phyloP scores from a whole-genome alignment of 352 stramenopile species.

The Phytopythium delawarense region DNA sequence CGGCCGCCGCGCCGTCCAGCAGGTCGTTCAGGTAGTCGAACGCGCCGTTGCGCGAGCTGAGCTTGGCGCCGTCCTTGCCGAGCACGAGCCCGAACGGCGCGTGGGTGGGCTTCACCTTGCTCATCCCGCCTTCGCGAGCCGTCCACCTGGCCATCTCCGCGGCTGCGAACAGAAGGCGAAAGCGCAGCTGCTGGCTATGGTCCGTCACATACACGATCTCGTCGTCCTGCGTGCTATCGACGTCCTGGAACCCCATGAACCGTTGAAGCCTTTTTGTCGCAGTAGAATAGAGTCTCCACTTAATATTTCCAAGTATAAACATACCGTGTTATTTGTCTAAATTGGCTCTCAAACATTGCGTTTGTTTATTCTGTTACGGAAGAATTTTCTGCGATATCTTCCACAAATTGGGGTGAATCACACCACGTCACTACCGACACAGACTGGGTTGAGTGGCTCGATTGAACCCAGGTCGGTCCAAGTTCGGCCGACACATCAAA shows the following conservation, averaged over 20 bases:
- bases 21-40: conserved; percentile 78
- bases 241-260: not conserved
- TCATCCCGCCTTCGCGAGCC: conserved; percentile 11
- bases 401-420: too few species aligned
- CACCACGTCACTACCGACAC: too few species aligned
- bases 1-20: conserved; percentile 52
- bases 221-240: too few species aligned
- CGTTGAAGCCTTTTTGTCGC: too few species aligned
- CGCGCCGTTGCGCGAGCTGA: conserved; percentile 78
- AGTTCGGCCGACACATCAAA: not conserved
- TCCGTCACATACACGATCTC: conserved; percentile 31
- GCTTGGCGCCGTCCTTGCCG: conserved; percentile 68
- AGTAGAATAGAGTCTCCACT: too few species aligned
- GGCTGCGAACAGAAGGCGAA: conserved; percentile 73
- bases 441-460: too few species aligned
- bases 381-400: too few species aligned
- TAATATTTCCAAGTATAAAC: too few species aligned
- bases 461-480: too few species aligned
- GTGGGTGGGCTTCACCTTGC: conserved; percentile 58
- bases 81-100: conserved; percentile 79
- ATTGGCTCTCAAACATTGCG: too few species aligned
- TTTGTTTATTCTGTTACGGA: too few species aligned
- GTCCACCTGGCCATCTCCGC: conserved; percentile 52
- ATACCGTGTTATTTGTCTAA: too few species aligned
- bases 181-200: conserved; percentile 75